These are phyloP conservation scores for Choanephora cucurbitarum DNA, from an alignment of 371 early-diverging fungal species.

Conservation along the genomic window DNA sequence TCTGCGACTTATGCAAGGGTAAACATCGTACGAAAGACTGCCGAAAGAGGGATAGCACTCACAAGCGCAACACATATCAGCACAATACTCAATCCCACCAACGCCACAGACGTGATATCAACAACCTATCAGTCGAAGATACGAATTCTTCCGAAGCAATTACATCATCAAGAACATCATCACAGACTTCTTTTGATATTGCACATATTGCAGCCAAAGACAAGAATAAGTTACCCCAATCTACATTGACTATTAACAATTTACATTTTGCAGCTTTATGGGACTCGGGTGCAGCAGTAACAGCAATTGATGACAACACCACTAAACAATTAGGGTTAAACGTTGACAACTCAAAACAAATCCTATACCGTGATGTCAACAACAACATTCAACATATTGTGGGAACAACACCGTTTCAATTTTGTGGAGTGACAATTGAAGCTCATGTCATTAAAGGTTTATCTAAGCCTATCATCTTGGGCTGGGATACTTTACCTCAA, in stretches of 20 bases:
- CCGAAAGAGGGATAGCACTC: too few species aligned
- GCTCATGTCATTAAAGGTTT: slow-evolving; percentile 8
- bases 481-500: slow-evolving; percentile 1
- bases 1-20: slow-evolving; percentile 3
- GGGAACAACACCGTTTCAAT: neutral
- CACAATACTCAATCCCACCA: too few species aligned
- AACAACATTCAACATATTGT: slow-evolving; percentile 4
- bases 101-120: too few species aligned
- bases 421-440: neutral
- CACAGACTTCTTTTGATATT: slow-evolving; percentile 4
- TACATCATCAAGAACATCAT: neutral
- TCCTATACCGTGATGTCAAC: slow-evolving; percentile 8
- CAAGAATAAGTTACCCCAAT: too few species aligned
- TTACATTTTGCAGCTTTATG: too few species aligned
- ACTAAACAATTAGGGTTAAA: too few species aligned
- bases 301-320: too few species aligned
- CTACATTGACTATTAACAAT: too few species aligned
- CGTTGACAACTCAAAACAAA: too few species aligned
- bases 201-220: neutral
- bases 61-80: too few species aligned
- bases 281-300: slow-evolving; percentile 12
- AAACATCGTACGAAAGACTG: slow-evolving; percentile 8
- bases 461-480: neutral
- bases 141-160: too few species aligned
- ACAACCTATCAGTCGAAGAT: too few species aligned